Base-by-base conservation (phyloP, 2,329 filamentous ascomycete genomes). In the Colletotrichum destructivum region DNA sequence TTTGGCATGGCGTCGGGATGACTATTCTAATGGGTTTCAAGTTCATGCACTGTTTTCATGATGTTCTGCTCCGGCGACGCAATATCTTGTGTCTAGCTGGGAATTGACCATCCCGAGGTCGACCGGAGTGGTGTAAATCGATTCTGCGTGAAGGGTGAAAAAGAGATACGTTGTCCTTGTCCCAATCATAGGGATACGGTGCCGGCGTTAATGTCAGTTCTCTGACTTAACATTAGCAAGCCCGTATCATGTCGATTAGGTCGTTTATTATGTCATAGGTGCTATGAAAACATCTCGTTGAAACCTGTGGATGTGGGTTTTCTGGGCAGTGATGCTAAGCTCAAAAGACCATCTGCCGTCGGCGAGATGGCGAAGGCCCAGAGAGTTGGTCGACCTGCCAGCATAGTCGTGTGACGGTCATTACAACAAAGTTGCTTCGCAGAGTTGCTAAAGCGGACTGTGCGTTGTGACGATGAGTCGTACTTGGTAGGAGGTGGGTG, bases 1-100 rank as follows among this genome's bases (percentile, higher is more conserved):
- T 44, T 69, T 69, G 69, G 69, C 69, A 72, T 69, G 69, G 69
- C 69, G 69, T 72, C 69, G 59, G 69, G 65, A 72, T 72, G 56
- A 71, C 63, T 69, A 69, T 64, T 69, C 65, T 61, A 69, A 51
- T 69, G 65, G 69, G 69, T 54, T 69, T 66, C 62, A 52, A 54
- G 38, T 69, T 69, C 46, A 69, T 49, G 65, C 40, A 21, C 49
- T 35, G 54, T 16, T 64, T 49, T 31, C 35, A 40, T 52, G 52
- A 57, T 44, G 44, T 38, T 44, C 18, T 55, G 61, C 7, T 21
- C 23, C 18, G 35, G 23, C 47, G 35, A 23, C 6, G 31, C 47
- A 40, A 13, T 11, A n/a, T 13, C 18, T 2, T 9, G 9, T 26
- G 55, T 23, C 13, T 35, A 42, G 3, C 4, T 42, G 55, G n/a